phyloP scores from a whole-genome alignment of 2,329 filamentous ascomycete genomes.

The Aspergillus pseudoglaucus region DNA sequence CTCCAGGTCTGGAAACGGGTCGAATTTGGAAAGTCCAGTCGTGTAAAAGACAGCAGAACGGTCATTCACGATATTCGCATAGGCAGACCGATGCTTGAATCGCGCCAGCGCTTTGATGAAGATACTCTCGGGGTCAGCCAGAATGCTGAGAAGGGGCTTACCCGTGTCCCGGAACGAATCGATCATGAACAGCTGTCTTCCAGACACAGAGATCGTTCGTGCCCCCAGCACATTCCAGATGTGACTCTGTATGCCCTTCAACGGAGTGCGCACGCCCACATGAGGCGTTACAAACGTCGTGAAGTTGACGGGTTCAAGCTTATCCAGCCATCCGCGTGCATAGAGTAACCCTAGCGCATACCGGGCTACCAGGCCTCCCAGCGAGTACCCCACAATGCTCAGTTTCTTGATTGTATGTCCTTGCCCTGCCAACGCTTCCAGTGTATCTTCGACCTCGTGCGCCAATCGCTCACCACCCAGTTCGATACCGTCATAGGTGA shows the following conservation, averaged over 20 bases:
- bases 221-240: conserved; percentile 81
- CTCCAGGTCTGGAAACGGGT: conserved; percentile 67
- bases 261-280: conserved; percentile 66
- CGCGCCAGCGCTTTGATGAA: conserved; percentile 72
- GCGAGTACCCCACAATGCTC: conserved; percentile 81
- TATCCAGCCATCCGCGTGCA: conserved; percentile 71
- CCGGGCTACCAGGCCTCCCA: conserved; percentile 78
- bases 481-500: conserved; percentile 63
- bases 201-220: conserved; percentile 72
- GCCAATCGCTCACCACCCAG: conserved; percentile 61
- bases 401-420: conserved; percentile 73
- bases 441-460: conserved; percentile 55
- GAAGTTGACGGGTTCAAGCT: conserved; percentile 83
- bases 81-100: conserved; percentile 72
- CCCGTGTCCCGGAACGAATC: conserved; percentile 79
- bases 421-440: conserved; percentile 48
- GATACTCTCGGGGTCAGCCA: conserved; percentile 77
- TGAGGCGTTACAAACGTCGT: conserved; percentile 85
- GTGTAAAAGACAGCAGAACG: conserved; percentile 77
- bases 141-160: conserved; percentile 69
- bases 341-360: conserved; percentile 82
- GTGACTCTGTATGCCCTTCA: conserved; percentile 59
- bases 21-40: conserved; percentile 65
- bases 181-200: conserved; percentile 78
- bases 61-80: conserved; percentile 85